Evolutionary conservation across 2,329 filamentous ascomycete genomes (phyloP).

Genomic region (Coniochaeta prunicola): DNA sequence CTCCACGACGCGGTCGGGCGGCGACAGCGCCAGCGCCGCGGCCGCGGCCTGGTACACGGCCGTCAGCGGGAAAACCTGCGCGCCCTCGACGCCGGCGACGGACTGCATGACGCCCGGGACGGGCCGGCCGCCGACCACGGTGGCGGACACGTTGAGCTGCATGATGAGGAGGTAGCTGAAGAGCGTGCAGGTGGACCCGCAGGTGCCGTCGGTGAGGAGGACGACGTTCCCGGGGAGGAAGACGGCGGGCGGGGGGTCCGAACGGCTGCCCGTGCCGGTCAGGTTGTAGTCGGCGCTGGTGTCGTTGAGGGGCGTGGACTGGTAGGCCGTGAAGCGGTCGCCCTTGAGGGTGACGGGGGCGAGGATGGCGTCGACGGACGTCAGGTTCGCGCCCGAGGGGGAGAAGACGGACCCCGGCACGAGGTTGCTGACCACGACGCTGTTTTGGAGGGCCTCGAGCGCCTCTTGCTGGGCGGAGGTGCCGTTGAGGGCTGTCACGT

Average conservation of each 20-base stretch:
- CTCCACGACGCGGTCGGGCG: constrained; percentile 7
- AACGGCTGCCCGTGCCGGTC: constrained; percentile 31
- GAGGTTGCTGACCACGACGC: constrained; percentile 35
- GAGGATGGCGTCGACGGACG: constrained; percentile 21
- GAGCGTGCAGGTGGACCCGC: constrained; percentile 46
- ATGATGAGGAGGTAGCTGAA: constrained; percentile 47
- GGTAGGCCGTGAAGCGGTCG: constrained; percentile 40
- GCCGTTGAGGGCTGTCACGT: neutral
- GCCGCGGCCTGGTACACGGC: constrained; percentile 19
- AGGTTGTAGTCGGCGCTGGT: constrained; percentile 28
- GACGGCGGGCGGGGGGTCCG: constrained; percentile 33
- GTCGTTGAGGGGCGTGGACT: constrained; percentile 31
- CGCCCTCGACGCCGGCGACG: constrained; percentile 40
- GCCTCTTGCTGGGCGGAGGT: constrained; percentile 15
- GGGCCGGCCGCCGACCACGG: constrained; percentile 38
- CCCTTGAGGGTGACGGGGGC: constrained; percentile 27
- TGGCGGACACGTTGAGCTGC: constrained; percentile 38
- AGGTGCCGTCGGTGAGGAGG: constrained; percentile 46
- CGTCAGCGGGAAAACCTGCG: constrained; percentile 24
- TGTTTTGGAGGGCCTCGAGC: constrained; percentile 35
- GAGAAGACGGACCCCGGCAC: constrained; percentile 38
- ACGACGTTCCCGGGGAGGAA: constrained; percentile 46
- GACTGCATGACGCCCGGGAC: constrained; percentile 38
- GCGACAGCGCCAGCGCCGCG: constrained; percentile 16
- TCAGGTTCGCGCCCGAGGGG: constrained; percentile 25